Evolutionary conservation across 345 rosid species (phyloP).

Genomic region (Abelmoschus esculentus): DNA sequence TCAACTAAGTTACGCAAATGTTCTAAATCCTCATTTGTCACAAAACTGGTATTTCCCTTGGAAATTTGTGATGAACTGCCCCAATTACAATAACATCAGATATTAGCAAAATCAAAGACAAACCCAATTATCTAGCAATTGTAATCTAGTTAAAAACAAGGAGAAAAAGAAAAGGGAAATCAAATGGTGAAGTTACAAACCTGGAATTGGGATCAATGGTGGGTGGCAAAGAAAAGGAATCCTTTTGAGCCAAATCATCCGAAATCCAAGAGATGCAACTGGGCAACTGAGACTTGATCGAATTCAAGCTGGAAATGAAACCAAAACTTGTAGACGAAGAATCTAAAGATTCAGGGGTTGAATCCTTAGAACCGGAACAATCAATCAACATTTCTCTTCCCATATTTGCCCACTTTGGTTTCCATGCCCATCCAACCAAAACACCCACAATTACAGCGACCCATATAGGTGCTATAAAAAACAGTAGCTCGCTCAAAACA

Average conservation of each 20-base stretch:
- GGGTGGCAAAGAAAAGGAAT: slow-evolving; percentile 20
- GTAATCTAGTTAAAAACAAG: too few relatives aligned
- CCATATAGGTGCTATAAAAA: slow-evolving; percentile 68
- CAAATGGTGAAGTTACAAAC: slow-evolving; percentile 24
- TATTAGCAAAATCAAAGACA: not conserved
- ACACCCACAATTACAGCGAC: slow-evolving; percentile 74
- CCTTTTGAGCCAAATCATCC: slow-evolving; percentile 21
- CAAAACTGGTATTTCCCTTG: slow-evolving; percentile 32
- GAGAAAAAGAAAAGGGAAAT: not conserved
- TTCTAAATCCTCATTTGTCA: slow-evolving; percentile 19
- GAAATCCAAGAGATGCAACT: slow-evolving; percentile 36
- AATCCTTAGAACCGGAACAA: slow-evolving; percentile 14
- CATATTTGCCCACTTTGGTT: slow-evolving; percentile 79
- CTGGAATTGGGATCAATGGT: slow-evolving; percentile 32
- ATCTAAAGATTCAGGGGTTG: not conserved
- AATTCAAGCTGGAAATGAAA: slow-evolving; percentile 32
- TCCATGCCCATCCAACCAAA: slow-evolving; percentile 91
- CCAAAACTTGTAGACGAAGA: slow-evolving; percentile 11
- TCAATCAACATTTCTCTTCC: slow-evolving; percentile 31
- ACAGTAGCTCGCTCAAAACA: slow-evolving; percentile 37
- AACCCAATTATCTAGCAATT: not conserved
- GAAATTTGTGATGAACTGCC: slow-evolving; percentile 33
- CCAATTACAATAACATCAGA: not conserved
- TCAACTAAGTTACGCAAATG: slow-evolving; percentile 59
- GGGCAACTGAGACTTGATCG: slow-evolving; percentile 46